Conservation (phyloP, 805 yeast species). For the Ascoidea asiatica region DNA sequence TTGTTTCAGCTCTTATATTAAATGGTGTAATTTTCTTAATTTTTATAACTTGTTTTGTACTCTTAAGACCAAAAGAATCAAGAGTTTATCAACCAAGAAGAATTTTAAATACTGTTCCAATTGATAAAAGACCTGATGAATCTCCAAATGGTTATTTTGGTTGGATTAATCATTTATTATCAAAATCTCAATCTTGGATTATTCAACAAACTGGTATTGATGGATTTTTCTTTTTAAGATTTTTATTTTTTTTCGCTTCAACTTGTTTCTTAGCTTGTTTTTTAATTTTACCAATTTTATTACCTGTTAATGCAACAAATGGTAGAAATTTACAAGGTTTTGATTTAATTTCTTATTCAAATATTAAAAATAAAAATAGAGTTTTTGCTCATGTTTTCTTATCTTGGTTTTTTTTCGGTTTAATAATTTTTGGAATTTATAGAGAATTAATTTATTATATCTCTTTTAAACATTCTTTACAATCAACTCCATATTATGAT, state of each 20-base stretch:
- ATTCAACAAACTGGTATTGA: constrained; percentile 64
- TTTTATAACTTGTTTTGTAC: constrained; percentile 47
- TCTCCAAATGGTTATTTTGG: constrained; percentile 46
- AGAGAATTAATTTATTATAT: constrained; percentile 62
- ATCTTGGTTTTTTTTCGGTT: constrained; percentile 62
- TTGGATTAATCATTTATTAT: constrained; percentile 41
- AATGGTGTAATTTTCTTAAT: constrained; percentile 47
- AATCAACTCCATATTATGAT: constrained; percentile 61
- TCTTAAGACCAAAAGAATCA: constrained; percentile 48
- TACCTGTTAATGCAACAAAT: constrained; percentile 66
- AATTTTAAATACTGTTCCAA: constrained; percentile 21
- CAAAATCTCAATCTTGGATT: constrained; percentile 44
- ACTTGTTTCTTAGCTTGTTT: constrained; percentile 40
- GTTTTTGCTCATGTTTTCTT: constrained; percentile 63
- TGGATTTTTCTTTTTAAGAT: constrained; percentile 65
- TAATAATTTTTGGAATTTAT: constrained; percentile 52
- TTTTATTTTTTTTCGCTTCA: constrained; percentile 38
- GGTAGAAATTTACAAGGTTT: constrained; percentile 44
- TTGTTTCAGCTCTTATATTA: constrained; percentile 57
- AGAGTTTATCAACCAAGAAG: constrained; percentile 78
- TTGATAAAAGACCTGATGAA: constrained; percentile 46
- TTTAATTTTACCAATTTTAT: constrained; percentile 51
- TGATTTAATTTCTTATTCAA: constrained; percentile 49
- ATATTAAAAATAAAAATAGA: constrained; percentile 49
- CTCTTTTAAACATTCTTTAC: constrained; percentile 59